Conservation (phyloP, 768 basidiomycete genomes). For the Leccinum rimulosum region DNA sequence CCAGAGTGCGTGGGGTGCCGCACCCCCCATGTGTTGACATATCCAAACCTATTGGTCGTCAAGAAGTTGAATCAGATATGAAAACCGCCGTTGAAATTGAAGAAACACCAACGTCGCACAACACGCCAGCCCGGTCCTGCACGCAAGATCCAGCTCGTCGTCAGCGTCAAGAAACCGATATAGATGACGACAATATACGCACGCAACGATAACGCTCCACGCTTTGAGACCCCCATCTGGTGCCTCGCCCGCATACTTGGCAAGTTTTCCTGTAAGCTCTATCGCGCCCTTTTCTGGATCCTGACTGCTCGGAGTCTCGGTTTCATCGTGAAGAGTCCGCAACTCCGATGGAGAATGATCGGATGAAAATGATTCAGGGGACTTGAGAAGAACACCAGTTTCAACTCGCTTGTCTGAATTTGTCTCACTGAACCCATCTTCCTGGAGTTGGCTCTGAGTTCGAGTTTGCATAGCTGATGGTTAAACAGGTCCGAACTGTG, state of each 20-base stretch:
- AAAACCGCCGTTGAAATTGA: background rate
- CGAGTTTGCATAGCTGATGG: background rate
- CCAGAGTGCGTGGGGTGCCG: conserved; percentile 14
- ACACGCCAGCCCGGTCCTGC: conserved; percentile 25
- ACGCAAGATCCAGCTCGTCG: background rate
- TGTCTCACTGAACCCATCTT: background rate
- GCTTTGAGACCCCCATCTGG: conserved; percentile 34
- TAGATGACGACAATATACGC: background rate
- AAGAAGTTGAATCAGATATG: background rate
- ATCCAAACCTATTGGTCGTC: conserved; percentile 50
- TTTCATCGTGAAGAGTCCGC: conserved; percentile 16
- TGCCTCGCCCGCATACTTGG: conserved; percentile 20
- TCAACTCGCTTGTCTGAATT: background rate
- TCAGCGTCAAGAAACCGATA: background rate
- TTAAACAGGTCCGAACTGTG: background rate
- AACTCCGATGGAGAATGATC: background rate
- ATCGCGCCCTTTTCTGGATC: conserved; percentile 9
- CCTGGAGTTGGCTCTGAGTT: background rate
- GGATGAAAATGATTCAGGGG: background rate
- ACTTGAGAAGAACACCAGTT: too few species aligned
- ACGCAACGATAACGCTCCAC: conserved; percentile 32
- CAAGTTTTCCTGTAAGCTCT: conserved; percentile 11
- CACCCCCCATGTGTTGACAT: conserved; percentile 75
- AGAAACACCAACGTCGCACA: conserved; percentile 39
- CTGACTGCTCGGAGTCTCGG: background rate